Evolutionary conservation across 352 stramenopile species (phyloP), one percentile per base, ranked within the genome.

Genomic region (Saprolegnia parasitica): DNA sequence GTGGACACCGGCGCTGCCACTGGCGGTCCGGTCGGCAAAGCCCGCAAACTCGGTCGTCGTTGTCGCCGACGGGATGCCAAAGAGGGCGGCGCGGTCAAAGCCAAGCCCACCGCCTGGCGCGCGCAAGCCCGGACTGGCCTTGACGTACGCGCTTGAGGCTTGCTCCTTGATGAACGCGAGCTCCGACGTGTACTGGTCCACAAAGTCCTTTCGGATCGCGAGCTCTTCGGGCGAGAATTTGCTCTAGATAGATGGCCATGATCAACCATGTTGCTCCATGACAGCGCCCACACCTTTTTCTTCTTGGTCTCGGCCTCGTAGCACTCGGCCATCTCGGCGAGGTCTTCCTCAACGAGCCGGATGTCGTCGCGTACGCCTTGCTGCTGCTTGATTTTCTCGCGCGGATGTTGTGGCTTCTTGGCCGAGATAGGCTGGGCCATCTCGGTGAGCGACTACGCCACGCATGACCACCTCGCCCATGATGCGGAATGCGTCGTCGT

Each of bases 321-420:
- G 40, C 79, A 89, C 5, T 74, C 73, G 60, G 79, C 83, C 56
- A 92, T 80, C 68, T 92, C 85, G 50, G 78, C 79, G 60, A 93
- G 87, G 54, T 95, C 87, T 46, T 90, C 76, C 5, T 78, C 76
- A 6, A 89, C 78, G 13, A 91, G 73, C 0, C 83, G 85, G 56
- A 93, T 86, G 55, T 95, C 85, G 65, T 95, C 84, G 66, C 83
- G 76, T 60, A 93, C 87, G 67, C 90, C 83, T 64, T 91, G 84
- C 66, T 95, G 84, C 18, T 84, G 75, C 57, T 81, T 76, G 45
- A 95, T 93, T 52, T 81, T 83, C 76, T 95, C 84, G 20, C 86
- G 81, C 45, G 84, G 84, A 67, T 93, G 84, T 64, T 90, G 82
- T 67, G 78, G 72, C 67, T 89, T 92, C 60, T 76, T 79, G 52